Evolutionary conservation across 768 basidiomycete species (phyloP).

Genomic region (Boletellus ananiceps): DNA sequence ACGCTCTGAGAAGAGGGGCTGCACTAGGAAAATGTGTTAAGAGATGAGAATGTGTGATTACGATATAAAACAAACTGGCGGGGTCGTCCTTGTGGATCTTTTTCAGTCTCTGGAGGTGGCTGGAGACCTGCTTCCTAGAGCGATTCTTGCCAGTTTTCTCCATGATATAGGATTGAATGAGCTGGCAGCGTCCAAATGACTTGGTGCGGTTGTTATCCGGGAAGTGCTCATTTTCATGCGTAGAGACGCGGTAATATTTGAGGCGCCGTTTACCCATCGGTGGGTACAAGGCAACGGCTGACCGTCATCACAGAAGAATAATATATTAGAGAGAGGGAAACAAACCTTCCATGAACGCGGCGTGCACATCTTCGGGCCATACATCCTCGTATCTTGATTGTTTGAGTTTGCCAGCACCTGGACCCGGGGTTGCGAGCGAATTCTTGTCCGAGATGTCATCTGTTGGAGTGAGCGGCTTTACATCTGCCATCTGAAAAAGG

Average conservation of each 20-base stretch:
- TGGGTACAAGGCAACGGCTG: conserved; percentile 30
- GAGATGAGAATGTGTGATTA: not conserved
- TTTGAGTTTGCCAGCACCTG: conserved; percentile 16
- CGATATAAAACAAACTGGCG: conserved; percentile 24
- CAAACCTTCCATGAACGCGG: conserved; percentile 36
- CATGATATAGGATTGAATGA: conserved; percentile 36
- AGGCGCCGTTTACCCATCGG: conserved; percentile 36
- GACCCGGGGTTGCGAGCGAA: not conserved
- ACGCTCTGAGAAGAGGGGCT: conserved; percentile 23
- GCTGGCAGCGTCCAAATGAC: conserved; percentile 37
- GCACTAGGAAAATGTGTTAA: conserved; percentile 16
- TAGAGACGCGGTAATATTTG: conserved; percentile 28
- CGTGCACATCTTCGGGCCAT: conserved; percentile 33
- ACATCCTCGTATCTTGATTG: conserved; percentile 34
- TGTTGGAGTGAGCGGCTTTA: conserved; percentile 12
- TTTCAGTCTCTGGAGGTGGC: conserved; percentile 37
- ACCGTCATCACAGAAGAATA: conserved; percentile 8
- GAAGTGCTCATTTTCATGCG: conserved; percentile 9
- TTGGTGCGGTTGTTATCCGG: conserved; percentile 14
- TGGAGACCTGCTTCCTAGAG: conserved; percentile 38
- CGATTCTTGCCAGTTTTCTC: conserved; percentile 37
- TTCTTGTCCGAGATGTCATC: conserved; percentile 7
- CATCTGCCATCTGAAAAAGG: conserved; percentile 20
- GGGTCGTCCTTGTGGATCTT: conserved; percentile 31
- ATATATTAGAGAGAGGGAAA: not conserved